Base-by-base conservation (phyloP, 441 rosid genomes). In the Raphanus hybrid region DNA sequence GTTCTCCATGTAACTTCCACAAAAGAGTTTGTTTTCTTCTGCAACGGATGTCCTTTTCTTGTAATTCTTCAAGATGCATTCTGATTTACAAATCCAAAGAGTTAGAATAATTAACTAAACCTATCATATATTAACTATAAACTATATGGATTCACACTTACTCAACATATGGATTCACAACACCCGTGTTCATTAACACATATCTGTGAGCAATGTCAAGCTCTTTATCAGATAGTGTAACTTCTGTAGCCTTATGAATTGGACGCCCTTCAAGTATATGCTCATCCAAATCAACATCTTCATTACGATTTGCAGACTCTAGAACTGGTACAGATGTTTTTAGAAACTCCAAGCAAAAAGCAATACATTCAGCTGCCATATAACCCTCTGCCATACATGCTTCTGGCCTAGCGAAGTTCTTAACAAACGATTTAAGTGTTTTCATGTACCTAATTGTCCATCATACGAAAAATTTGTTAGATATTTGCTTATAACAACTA, bases 311-410 rank as follows among this genome's bases (percentile, higher is more conserved):
- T 10, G 8, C n/a, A 10, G 50, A 0, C 9, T 69, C 52, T 34
- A 10, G 73, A 55, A 35, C 64, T 10, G 52, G 64, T 34, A 69
- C 64, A 69, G 7, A 54, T 11, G 3, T 35, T 3, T 35, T 6
- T 0, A 69, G 73, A 69, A 69, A 55, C 18, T 55, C 34, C 18
- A 55, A 69, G 34, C 35, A 55, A 10, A 69, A 69, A 5, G 6
- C 62, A 69, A 69, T 11, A 3, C 11, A 69, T 35, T 69, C 50
- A 10, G 4, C 11, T 11, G 55, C 64, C 54, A 54, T 15, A 3
- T 69, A 69, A 27, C 32, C 37, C 20, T 67, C 59, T 41, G 48
- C 48, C 48, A 41, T 41, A 41, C 5, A 41, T 41, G 48, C n/a
- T 41, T 41, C 1, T 41, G 57, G 70, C 57, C 70, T 66, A 11